Percentiles rank a stretch among this genome's conserved stretches.
Conservation (phyloP, 805 yeast genomes). For the Kockiozyma suomiensis region DNA sequence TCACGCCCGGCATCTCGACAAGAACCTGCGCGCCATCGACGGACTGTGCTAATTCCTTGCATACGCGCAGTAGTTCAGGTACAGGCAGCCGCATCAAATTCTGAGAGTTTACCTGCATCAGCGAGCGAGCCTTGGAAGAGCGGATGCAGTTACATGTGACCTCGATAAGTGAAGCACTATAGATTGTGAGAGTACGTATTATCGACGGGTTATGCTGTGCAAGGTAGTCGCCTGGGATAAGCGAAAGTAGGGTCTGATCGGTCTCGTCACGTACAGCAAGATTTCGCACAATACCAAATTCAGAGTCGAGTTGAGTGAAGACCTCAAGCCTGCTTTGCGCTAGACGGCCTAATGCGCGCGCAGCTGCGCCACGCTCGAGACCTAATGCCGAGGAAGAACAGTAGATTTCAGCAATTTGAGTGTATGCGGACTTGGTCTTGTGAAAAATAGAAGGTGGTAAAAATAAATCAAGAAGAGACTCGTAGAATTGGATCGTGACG, state of each 20-base stretch:
- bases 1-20: conserved; percentile 31
- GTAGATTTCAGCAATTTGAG: conserved; percentile 13
- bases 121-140: conserved; percentile 7
- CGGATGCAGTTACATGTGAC: conserved; percentile 15
- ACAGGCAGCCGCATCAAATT: conserved; percentile 26
- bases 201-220: conserved; percentile 18
- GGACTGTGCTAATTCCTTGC: conserved; percentile 23
- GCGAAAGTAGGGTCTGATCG: conserved; percentile 17
- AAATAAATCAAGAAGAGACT: conserved; percentile 14
- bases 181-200: conserved; percentile 18
- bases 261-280: conserved; percentile 23
- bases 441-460: conserved; percentile 26
- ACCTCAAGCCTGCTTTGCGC: conserved; percentile 14
- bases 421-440: conserved; percentile 11
- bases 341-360: conserved; percentile 20
- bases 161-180: conserved; percentile 13
- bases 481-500: conserved; percentile 28
- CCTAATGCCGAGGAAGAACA: not conserved
- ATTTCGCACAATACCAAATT: conserved; percentile 4
- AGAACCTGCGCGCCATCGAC: conserved; percentile 25
- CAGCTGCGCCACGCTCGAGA: conserved; percentile 24
- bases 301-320: conserved; percentile 14
- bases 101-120: conserved; percentile 17
- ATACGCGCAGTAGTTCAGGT: conserved; percentile 24
- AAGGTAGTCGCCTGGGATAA: conserved; percentile 22